phyloP scores from a whole-genome alignment of 1,284 basidiomycete genomes.

The Schizophyllum amplum region DNA sequence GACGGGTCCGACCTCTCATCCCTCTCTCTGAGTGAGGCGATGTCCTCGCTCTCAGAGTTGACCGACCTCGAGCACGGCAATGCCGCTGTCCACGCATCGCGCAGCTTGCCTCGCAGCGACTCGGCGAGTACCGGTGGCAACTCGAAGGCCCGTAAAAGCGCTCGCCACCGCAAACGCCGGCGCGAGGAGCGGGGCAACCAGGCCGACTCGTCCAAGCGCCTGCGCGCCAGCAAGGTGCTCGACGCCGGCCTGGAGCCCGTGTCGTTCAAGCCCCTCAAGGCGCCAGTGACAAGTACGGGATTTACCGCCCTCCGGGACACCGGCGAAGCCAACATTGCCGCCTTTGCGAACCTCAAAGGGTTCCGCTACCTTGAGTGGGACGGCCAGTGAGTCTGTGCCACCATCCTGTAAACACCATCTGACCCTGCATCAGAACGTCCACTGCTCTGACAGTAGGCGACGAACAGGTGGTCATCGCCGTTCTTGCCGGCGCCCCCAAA shows the following conservation, averaged over 20 bases:
- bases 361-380: conserved; percentile 3
- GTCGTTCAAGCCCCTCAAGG: neutral
- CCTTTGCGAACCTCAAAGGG: neutral
- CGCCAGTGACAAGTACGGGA: neutral
- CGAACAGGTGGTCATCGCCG: neutral
- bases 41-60: neutral
- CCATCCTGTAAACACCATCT: too few species aligned
- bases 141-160: neutral
- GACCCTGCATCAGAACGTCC: neutral
- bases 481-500: conserved; percentile 1
- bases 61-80: neutral
- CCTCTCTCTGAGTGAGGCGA: neutral
- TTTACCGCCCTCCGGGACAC: neutral
- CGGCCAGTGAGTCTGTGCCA: neutral
- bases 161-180: neutral
- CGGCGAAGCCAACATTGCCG: neutral
- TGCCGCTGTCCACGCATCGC: too few species aligned
- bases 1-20: neutral
- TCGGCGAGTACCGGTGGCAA: neutral
- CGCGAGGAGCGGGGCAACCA: neutral
- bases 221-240: neutral
- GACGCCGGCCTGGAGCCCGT: neutral
- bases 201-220: neutral
- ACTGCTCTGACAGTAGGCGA: neutral
- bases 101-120: neutral